Evolutionary conservation across 257 asterid genomes (phyloP), one percentile per base, ranked within the genome.

Genomic region (Dorcoceras hygrometricum): DNA sequence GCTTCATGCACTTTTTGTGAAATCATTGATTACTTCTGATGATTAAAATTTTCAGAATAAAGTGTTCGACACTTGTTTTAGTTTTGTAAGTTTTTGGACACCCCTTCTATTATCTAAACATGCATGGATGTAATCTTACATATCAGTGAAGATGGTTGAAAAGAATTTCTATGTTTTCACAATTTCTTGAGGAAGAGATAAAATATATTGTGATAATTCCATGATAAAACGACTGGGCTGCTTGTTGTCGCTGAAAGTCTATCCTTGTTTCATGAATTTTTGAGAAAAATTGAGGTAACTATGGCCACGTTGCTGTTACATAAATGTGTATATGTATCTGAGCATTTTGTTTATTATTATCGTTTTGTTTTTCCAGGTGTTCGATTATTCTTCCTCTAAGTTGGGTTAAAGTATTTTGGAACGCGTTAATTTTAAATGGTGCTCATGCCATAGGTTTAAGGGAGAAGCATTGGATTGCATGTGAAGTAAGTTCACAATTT

Each of bases 381-480:
- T 84, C 96, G 65, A 74, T 92, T 61, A 73, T 92, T 79, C 85
- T 92, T 46, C 97, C 98, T 32, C 70, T 89, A 66, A 78, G 86
- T 80, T 89, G 98, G 98, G 87, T 83, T 43, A 89, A 81, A 77
- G 82, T 77, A 75, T 87, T 92, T 79, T 92, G 98, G 98, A 69
- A 55, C 65, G 39, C 82, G 67, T 69, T 89, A 19, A 73, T 85
- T 39, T 77, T 85, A 62, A 83, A 73, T 57, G 96, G 97, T 78
- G 97, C 92, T 81, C 81, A 82, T 58, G 88, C 91, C 69, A 84
- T 93, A 11, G 50, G 50, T 39, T 39, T 39, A 11, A 39, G 50
- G 4, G 50, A 39, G n/a, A 39, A 39, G 10, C 18, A 12, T n/a
- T 39, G 50, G 50, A 39, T 11, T 39, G 50, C 50, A 11, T 39